These are phyloP conservation scores for Glaciozyma antarctica DNA, from an alignment of 768 basidiomycete genomes.

Conservation along the genomic window DNA sequence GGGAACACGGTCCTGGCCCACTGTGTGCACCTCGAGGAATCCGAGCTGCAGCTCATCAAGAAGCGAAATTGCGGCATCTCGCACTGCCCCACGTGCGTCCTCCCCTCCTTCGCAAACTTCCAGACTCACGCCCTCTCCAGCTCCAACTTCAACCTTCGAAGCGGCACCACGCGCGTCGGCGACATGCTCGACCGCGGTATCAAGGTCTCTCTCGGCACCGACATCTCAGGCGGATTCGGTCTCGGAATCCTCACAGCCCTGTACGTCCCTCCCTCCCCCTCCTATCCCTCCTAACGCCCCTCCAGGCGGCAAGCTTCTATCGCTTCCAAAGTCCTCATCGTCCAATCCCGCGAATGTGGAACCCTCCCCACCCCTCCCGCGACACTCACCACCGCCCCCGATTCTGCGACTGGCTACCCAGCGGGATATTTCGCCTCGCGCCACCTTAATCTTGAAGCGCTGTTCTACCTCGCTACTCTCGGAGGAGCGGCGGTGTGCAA, in stretches of 20 bases:
- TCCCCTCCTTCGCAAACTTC: not conserved
- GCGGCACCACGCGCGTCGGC: conserved; percentile 72
- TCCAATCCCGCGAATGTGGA: conserved; percentile 39
- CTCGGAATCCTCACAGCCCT: conserved; percentile 67
- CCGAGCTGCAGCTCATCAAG: conserved; percentile 65
- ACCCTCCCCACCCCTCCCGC: not conserved
- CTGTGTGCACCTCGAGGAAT: conserved; percentile 64
- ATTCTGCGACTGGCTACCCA: conserved; percentile 1
- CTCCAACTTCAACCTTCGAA: conserved; percentile 73
- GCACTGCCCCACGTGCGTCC: conserved; percentile 74
- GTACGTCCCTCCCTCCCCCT: conserved; percentile 4
- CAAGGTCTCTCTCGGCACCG: conserved; percentile 89
- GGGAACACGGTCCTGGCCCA: conserved; percentile 79
- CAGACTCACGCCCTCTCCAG: not conserved
- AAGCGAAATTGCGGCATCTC: conserved; percentile 61
- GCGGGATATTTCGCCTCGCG: conserved; percentile 27
- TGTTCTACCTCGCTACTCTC: conserved; percentile 81
- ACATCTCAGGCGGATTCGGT: conserved; percentile 69
- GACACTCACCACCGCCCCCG: not conserved
- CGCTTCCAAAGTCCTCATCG: conserved; percentile 64
- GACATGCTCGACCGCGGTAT: conserved; percentile 70
- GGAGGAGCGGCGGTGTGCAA: conserved; percentile 81
- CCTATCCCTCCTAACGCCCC: not conserved
- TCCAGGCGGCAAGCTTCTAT: conserved; percentile 58
- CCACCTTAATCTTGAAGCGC: conserved; percentile 62